Evolutionary conservation across 345 rosid species (phyloP).

Genomic region (Citrus maxima): DNA sequence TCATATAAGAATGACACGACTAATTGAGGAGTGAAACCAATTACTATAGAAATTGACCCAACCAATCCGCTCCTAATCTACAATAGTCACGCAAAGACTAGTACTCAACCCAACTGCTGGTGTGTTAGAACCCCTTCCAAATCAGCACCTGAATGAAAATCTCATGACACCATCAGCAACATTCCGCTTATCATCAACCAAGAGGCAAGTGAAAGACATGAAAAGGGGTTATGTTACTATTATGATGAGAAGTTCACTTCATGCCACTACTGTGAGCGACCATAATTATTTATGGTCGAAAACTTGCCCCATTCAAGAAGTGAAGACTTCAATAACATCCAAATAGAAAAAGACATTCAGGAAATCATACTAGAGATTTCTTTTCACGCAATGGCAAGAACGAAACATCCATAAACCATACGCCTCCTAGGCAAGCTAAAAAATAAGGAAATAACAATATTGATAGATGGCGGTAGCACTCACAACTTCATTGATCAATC

Average conservation of each 20-base stretch:
- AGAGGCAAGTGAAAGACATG: not conserved
- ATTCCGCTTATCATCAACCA: not conserved
- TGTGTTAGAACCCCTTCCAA: not conserved
- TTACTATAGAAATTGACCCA: not conserved
- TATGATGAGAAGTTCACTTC: not conserved
- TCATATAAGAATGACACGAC: not conserved
- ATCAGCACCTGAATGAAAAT: not conserved
- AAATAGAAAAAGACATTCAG: no score
- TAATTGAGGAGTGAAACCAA: not conserved
- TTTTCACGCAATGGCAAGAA: not conserved
- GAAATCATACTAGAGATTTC: not conserved
- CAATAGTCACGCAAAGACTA: not conserved
- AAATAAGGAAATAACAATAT: no score
- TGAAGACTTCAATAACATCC: no score
- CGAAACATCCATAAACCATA: not conserved
- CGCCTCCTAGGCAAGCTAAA: not conserved
- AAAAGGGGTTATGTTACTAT: not conserved
- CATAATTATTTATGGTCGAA: not conserved
- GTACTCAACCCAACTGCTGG: not conserved
- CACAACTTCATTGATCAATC: not conserved
- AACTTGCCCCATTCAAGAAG: no score
- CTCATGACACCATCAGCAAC: accelerated
- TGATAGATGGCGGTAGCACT: not conserved
- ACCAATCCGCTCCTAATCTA: not conserved
- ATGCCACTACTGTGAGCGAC: not conserved